Conservation (phyloP, 2,329 filamentous ascomycete genomes). For the Macrophomina tecta region DNA sequence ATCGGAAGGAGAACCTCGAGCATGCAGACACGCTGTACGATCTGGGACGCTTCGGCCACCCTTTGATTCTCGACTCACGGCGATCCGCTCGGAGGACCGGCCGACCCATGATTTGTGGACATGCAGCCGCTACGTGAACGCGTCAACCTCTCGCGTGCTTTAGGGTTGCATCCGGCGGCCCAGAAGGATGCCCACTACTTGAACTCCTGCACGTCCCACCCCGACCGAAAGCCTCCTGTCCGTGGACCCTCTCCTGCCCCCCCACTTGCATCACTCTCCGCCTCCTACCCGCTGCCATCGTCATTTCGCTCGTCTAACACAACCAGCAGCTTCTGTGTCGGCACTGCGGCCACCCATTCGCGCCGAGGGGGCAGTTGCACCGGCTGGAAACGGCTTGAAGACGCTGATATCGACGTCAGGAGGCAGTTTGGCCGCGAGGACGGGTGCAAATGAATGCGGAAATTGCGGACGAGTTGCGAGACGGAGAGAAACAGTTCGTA, state of each 20-base stretch:
- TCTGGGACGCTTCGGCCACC: neutral
- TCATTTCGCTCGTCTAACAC: neutral
- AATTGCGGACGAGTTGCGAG: slow-evolving; percentile 4
- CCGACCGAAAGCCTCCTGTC: neutral
- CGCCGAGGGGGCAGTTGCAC: slow-evolving; percentile 1
- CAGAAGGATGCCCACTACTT: neutral
- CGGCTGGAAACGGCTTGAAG: neutral
- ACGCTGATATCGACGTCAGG: neutral
- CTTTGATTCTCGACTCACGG: neutral
- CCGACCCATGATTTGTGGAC: neutral
- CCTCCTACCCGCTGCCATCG: neutral
- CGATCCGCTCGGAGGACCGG: neutral
- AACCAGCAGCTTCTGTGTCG: slow-evolving; percentile 3
- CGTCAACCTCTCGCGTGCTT: neutral
- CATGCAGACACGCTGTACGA: neutral
- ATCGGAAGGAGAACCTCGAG: neutral
- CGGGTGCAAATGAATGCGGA: slow-evolving; percentile 4
- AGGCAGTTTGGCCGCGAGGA: neutral
- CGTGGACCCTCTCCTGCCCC: neutral
- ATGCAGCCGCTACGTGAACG: neutral
- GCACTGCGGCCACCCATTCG: slow-evolving; percentile 8
- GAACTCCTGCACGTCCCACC: neutral
- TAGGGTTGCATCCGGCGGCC: neutral
- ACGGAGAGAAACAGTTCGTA: slow-evolving; percentile 17
- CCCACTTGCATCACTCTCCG: neutral